Evolutionary conservation across 345 rosid genomes (phyloP), one percentile per base, ranked within the genome.

Genomic region (Citrus reticulata): DNA sequence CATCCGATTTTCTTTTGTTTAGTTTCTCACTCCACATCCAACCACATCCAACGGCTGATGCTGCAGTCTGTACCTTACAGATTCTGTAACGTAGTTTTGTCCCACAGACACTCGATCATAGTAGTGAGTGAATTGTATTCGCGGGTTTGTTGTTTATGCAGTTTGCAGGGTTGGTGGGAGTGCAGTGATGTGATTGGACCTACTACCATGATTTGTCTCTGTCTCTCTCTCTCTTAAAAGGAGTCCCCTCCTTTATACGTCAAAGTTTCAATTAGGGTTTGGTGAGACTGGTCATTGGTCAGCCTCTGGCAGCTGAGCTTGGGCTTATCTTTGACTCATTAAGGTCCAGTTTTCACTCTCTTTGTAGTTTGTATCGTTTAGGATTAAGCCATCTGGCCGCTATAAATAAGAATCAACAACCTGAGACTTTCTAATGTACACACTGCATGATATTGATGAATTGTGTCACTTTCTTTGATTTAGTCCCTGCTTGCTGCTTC

Each of bases 151-250:
- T 0, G 68, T 66, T 74, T 68, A n/a, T 25, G 60, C 64, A 72
- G 63, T n/a, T 75, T 40, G 69, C 22, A 39, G 40, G 30, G 68
- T 25, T 60, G 68, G 35, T 7, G 37, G 39, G 14, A 35, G 51
- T 5, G 58, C 58, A 19, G 24, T 32, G 69, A 27, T 42, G 77
- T 61, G 81, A 65, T 72, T 14, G 71, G 76, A 63, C 81, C 76
- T 35, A 70, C 75, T 7, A 25, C 24, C 25, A 34, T 72, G 77
- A 72, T 34, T 64, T 37, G 72, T 72, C 72, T 4, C 70, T 34
- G 51, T 46, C 61, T 4, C 54, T 34, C 24, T 34, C 24, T 73
- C 25, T 73, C 25, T 30, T 30, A 17, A 29, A 35, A 58, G 7
- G 27, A 60, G 68, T 39, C 37, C 30, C 60, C 25, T 7, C 1